Evolutionary conservation across 495 filamentous ascomycete genomes (phyloP).

Genomic region (Penicillium paradoxum): DNA sequence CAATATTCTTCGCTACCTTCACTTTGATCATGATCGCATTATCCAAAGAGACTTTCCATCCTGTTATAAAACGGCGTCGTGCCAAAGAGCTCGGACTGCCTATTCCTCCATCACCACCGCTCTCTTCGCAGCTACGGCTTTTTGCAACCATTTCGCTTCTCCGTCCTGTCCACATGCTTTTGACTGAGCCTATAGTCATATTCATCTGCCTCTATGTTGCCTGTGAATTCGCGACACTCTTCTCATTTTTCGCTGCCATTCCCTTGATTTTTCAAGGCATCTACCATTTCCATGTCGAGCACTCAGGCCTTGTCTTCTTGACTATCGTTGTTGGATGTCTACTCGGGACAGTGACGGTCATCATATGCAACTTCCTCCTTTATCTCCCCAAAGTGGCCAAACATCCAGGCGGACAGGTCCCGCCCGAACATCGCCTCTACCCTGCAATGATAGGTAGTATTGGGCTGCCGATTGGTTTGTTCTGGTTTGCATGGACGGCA

Average conservation of each 20-base stretch:
- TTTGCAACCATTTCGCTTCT: constrained; percentile 53
- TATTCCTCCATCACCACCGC: constrained; percentile 32
- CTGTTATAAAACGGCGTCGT: constrained; percentile 51
- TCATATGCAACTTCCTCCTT: constrained; percentile 38
- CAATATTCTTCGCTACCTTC: constrained; percentile 44
- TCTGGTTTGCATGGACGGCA: constrained; percentile 49
- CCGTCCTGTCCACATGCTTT: constrained; percentile 60
- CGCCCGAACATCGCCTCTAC: constrained; percentile 54
- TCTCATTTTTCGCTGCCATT: constrained; percentile 61
- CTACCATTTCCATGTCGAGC: constrained; percentile 46
- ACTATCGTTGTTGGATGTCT: constrained; percentile 53
- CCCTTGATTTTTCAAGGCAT: constrained; percentile 48
- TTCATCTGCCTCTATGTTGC: constrained; percentile 57
- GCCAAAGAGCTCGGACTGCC: constrained; percentile 39
- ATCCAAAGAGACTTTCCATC: constrained; percentile 59
- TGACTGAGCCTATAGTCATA: constrained; percentile 61
- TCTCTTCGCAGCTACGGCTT: constrained; percentile 34
- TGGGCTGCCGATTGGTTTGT: constrained; percentile 46
- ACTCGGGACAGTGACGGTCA: constrained; percentile 40
- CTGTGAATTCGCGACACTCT: constrained; percentile 61
- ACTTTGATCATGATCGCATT: constrained; percentile 19
- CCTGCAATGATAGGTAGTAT: constrained; percentile 55
- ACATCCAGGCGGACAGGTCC: constrained; percentile 34
- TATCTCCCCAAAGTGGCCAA: constrained; percentile 10
- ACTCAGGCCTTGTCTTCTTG: constrained; percentile 56